Conservation (phyloP, 345 rosid species). For the Boechera stricta region DNA sequence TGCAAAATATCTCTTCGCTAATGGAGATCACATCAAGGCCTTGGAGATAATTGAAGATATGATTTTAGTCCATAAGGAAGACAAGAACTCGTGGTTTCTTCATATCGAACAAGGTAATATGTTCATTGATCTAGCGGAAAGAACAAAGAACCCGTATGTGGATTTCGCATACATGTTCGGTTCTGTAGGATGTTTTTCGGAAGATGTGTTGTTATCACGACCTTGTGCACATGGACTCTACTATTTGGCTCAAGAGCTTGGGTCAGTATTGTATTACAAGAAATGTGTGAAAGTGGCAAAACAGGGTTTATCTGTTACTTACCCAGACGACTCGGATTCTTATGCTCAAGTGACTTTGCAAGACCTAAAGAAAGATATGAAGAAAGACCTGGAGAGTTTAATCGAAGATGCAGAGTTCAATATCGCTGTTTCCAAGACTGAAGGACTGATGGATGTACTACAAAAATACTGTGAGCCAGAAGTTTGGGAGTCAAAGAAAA, state of each 20-base stretch:
- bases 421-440: not conserved
- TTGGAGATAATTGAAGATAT: conserved; percentile 7
- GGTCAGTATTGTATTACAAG: not conserved
- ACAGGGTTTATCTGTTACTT: conserved; percentile 5
- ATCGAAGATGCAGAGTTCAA: not conserved
- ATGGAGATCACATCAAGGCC: conserved; percentile 7
- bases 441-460: not conserved
- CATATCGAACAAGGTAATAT: not conserved
- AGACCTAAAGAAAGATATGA: not conserved
- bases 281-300: conserved; percentile 7
- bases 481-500: not conserved
- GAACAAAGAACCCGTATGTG: not conserved
- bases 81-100: not conserved
- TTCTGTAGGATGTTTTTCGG: conserved; percentile 4
- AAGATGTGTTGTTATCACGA: not conserved
- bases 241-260: not conserved
- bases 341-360: not conserved
- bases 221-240: not conserved
- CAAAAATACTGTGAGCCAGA: not conserved
- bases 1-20: not conserved
- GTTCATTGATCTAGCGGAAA: not conserved
- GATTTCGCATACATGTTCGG: conserved; percentile 8
- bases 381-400: not conserved
- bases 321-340: not conserved
- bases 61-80: not conserved